phyloP scores from a whole-genome alignment of 2,329 filamentous ascomycete genomes.

The Xylaria sp. region DNA sequence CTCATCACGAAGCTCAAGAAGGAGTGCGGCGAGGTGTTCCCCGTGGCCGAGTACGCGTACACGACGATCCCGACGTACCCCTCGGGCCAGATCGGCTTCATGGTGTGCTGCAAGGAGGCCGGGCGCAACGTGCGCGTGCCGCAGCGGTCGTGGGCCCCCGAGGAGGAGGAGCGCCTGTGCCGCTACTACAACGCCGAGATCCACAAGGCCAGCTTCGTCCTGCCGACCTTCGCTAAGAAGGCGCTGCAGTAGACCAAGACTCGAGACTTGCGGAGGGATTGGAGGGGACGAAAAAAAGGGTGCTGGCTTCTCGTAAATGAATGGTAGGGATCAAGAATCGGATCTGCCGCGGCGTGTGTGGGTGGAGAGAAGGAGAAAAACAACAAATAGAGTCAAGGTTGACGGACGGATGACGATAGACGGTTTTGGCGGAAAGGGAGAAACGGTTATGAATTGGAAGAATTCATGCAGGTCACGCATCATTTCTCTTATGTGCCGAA shows the following conservation, averaged over 20 bases:
- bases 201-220: constrained; percentile 91
- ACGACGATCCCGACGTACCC: constrained; percentile 99
- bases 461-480: neutral
- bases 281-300: too few species aligned
- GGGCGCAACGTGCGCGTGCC: constrained; percentile 86
- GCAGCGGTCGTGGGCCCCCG: constrained; percentile 79
- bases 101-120: constrained; percentile 98
- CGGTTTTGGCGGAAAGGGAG: neutral
- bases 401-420: neutral
- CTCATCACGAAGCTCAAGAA: constrained; percentile 97
- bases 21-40: constrained; percentile 96
- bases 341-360: too few species aligned
- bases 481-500: neutral
- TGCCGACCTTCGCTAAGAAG: constrained; percentile 94
- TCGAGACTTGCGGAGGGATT: too few species aligned
- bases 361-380: too few species aligned
- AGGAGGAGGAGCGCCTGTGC: constrained; percentile 94
- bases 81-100: constrained; percentile 99
- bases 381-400: neutral
- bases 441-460: neutral
- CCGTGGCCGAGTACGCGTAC: constrained; percentile 97
- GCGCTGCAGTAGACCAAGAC: constrained; percentile 64
- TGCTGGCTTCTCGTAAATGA: too few species aligned
- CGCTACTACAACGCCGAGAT: constrained; percentile 98
- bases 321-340: too few species aligned